These are phyloP conservation scores for Xylariomycetidae sp. DNA, from an alignment of 2,329 filamentous ascomycete species.

Conservation along the genomic window DNA sequence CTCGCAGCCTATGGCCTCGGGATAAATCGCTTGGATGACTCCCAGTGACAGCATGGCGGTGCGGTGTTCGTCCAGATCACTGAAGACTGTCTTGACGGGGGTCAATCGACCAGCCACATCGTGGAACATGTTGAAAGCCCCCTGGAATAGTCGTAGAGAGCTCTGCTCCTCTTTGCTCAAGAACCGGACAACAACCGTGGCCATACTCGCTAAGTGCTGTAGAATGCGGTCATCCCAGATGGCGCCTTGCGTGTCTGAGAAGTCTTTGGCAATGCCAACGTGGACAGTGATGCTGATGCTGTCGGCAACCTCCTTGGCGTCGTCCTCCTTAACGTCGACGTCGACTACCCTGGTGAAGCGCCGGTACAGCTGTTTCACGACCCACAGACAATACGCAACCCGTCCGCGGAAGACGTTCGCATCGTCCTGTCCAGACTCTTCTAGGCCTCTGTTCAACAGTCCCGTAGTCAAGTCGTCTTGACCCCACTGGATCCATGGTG, in stretches of 20 bases:
- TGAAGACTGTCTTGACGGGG: too few species aligned
- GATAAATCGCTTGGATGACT: slow-evolving; percentile 24
- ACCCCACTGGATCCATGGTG: too few species aligned
- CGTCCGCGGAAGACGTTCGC: slow-evolving; percentile 9
- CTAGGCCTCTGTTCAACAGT: slow-evolving; percentile 6
- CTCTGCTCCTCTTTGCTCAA: slow-evolving; percentile 21
- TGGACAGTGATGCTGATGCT: too few species aligned
- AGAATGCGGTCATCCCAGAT: too few species aligned
- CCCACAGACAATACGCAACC: slow-evolving; percentile 20
- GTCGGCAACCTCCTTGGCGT: too few species aligned
- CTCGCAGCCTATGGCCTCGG: slow-evolving; percentile 13
- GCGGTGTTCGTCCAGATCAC: too few species aligned
- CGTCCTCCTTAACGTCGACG: not conserved
- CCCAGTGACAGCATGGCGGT: slow-evolving; percentile 25
- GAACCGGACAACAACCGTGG: slow-evolving; percentile 19
- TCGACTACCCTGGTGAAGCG: slow-evolving; percentile 17
- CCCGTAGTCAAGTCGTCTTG: too few species aligned
- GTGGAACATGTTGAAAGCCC: slow-evolving; percentile 22
- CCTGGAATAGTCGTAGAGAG: slow-evolving; percentile 14
- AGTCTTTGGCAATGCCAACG: too few species aligned
- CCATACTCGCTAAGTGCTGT: slow-evolving; percentile 22
- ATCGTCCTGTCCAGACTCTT: slow-evolving; percentile 6
- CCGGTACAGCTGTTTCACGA: slow-evolving; percentile 24
- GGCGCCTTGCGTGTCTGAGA: too few species aligned
- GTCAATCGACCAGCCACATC: too few species aligned